Conservation (phyloP, 176 grass and related monocot genomes). For the Carex cristatella region DNA sequence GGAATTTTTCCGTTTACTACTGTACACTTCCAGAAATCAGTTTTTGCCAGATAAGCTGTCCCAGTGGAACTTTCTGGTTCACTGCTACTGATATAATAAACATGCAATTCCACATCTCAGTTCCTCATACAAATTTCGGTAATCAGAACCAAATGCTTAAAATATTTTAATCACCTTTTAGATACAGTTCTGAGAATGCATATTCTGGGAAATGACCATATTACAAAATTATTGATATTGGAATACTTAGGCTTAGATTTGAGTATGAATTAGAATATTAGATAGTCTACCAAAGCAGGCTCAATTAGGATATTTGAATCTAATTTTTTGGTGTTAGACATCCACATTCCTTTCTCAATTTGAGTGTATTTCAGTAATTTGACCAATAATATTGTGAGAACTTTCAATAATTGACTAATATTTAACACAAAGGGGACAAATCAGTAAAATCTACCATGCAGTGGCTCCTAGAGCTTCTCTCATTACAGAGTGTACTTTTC, state of each 20-base stretch:
- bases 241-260: neutral
- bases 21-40: neutral
- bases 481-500: constrained; percentile 84
- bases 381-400: neutral
- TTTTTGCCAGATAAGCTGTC: neutral
- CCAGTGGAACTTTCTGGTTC: neutral
- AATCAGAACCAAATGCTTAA: neutral
- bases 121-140: neutral
- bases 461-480: constrained; percentile 83
- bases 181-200: neutral
- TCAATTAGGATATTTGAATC: neutral
- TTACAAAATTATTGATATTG: neutral
- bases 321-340: neutral
- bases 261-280: neutral
- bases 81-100: neutral
- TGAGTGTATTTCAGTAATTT: neutral
- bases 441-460: constrained; percentile 60
- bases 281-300: neutral
- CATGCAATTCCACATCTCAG: neutral
- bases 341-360: neutral
- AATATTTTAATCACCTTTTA: neutral
- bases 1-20: neutral
- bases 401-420: neutral
- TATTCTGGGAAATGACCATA: neutral
- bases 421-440: neutral